Evolutionary conservation across 305 asterid genomes (phyloP).

Genomic region (Fraxinus platypoda): DNA sequence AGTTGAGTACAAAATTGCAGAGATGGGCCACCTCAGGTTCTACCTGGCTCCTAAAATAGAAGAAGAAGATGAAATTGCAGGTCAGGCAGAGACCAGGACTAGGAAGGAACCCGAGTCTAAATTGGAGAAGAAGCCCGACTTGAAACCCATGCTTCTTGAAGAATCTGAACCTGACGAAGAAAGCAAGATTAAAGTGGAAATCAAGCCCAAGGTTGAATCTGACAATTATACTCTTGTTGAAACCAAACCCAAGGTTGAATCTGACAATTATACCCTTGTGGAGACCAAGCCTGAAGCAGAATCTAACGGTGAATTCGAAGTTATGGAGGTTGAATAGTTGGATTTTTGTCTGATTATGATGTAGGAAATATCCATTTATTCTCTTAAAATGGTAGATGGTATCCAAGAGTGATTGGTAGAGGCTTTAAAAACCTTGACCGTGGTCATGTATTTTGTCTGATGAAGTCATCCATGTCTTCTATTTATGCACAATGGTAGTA

Average conservation of each 20-base stretch:
- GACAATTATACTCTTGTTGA: background rate
- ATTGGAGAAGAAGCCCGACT: background rate
- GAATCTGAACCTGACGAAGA: background rate
- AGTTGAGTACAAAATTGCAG: constrained; percentile 93
- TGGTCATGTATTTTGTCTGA: background rate
- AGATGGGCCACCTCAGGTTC: constrained; percentile 87
- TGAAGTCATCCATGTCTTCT: background rate
- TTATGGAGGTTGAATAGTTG: constrained; percentile 5
- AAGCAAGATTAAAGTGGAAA: background rate
- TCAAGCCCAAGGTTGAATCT: background rate
- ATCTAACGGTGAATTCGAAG: background rate
- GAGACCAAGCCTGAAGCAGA: background rate
- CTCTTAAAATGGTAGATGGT: background rate
- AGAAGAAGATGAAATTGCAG: constrained; percentile 59
- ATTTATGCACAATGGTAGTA: background rate
- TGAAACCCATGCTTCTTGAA: background rate
- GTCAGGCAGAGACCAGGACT: background rate
- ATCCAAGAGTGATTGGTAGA: background rate
- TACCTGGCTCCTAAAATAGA: constrained; percentile 92
- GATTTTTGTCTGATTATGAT: background rate
- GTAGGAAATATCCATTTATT: background rate
- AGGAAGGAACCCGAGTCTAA: background rate
- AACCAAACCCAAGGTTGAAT: background rate
- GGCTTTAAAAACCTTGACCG: background rate
- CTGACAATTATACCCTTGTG: background rate